These are phyloP conservation scores for Trypanosoma congolense DNA, from an alignment of 208 protist species.

Conservation along the genomic window DNA sequence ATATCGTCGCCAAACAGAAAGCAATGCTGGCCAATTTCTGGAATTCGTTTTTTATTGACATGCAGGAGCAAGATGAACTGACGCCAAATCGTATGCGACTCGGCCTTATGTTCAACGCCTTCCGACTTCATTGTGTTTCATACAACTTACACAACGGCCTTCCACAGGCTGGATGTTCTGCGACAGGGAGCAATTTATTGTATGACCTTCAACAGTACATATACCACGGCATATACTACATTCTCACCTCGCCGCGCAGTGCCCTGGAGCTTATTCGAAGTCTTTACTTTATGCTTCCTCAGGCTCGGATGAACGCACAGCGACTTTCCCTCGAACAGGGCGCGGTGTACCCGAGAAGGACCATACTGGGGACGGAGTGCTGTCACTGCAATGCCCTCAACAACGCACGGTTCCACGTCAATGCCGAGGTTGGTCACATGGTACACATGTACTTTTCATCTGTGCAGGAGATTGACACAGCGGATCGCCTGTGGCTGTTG, in stretches of 20 bases:
- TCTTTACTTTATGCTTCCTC: slow-evolving; percentile 67
- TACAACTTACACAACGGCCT: slow-evolving; percentile 67
- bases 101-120: slow-evolving; percentile 73
- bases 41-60: slow-evolving; percentile 58
- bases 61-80: slow-evolving; percentile 81
- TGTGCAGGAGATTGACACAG: slow-evolving; percentile 35
- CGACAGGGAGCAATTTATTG: slow-evolving; percentile 52
- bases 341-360: slow-evolving; percentile 71
- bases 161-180: slow-evolving; percentile 56
- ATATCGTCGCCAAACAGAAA: slow-evolving; percentile 42
- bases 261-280: slow-evolving; percentile 65
- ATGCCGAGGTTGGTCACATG: slow-evolving; percentile 80
- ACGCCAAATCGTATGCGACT: slow-evolving; percentile 62
- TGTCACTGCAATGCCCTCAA: slow-evolving; percentile 45
- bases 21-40: slow-evolving; percentile 57
- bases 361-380: slow-evolving; percentile 64
- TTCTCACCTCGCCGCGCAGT: slow-evolving; percentile 49
- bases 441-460: slow-evolving; percentile 68
- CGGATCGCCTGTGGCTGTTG: slow-evolving; percentile 63
- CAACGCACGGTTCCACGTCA: slow-evolving; percentile 69
- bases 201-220: slow-evolving; percentile 80
- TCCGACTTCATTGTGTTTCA: slow-evolving; percentile 68
- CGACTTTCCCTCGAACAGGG: slow-evolving; percentile 57
- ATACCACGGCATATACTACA: slow-evolving; percentile 84
- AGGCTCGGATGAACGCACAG: slow-evolving; percentile 64